These are phyloP conservation scores for Diaporthe batatas DNA, from an alignment of 2,329 filamentous ascomycete genomes.

Conservation along the genomic window DNA sequence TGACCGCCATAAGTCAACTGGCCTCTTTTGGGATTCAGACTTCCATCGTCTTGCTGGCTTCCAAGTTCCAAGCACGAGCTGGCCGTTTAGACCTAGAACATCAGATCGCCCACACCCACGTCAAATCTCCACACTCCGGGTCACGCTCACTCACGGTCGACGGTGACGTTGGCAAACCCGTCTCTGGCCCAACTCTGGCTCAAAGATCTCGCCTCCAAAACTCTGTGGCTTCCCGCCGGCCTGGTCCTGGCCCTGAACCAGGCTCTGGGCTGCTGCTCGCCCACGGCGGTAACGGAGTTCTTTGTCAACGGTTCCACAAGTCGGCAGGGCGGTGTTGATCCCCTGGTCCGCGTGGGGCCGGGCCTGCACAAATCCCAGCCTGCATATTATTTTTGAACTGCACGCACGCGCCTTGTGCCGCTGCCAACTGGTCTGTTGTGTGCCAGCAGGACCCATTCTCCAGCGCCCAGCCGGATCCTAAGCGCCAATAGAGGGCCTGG, in stretches of 20 bases:
- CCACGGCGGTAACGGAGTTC: conserved; percentile 41
- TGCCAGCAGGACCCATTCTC: conserved; percentile 16
- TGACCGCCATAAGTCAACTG: conserved; percentile 26
- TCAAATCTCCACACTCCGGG: neutral
- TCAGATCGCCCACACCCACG: conserved; percentile 27
- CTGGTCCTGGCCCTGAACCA: conserved; percentile 28
- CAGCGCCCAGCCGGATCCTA: conserved; percentile 27
- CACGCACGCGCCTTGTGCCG: conserved; percentile 36
- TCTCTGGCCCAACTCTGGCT: neutral
- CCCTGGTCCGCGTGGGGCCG: conserved; percentile 33
- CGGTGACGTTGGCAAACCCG: conserved; percentile 14
- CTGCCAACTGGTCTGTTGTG: conserved; percentile 14
- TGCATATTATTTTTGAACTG: conserved; percentile 34
- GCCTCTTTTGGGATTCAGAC: neutral
- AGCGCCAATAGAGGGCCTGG: conserved; percentile 39
- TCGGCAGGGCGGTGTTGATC: conserved; percentile 32
- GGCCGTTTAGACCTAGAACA: conserved; percentile 4
- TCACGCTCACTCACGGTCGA: neutral
- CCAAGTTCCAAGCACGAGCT: neutral
- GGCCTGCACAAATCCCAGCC: conserved; percentile 38
- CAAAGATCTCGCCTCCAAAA: conserved; percentile 8
- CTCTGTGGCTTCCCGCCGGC: conserved; percentile 28
- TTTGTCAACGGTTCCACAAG: conserved; percentile 38
- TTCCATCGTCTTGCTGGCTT: conserved; percentile 6
- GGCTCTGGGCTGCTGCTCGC: neutral